Conservation (phyloP, 352 stramenopile species). For the Globisporangium middletonii region DNA sequence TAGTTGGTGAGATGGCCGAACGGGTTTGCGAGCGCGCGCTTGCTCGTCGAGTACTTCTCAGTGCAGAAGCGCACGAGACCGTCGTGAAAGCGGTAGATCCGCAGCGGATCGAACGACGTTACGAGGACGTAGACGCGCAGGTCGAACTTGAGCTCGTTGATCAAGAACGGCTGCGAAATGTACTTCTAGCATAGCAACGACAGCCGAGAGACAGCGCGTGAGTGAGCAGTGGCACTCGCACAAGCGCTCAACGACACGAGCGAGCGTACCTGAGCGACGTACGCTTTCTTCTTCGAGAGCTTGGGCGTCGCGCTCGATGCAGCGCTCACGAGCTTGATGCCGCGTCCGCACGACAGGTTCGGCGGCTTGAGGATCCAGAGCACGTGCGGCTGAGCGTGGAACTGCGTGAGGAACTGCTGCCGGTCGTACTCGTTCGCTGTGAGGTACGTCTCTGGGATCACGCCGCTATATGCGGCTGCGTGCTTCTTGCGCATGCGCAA, state of each 20-base stretch:
- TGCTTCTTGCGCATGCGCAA: slow-evolving; percentile 65
- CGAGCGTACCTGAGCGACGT: slow-evolving; percentile 47
- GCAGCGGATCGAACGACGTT: slow-evolving; percentile 80
- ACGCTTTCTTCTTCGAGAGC: slow-evolving; percentile 64
- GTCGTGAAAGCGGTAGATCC: slow-evolving; percentile 83
- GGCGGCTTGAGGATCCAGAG: slow-evolving; percentile 83
- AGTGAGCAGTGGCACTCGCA: background rate
- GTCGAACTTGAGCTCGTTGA: slow-evolving; percentile 90
- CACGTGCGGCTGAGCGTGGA: slow-evolving; percentile 29
- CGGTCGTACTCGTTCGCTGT: slow-evolving; percentile 64
- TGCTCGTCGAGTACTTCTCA: slow-evolving; percentile 63
- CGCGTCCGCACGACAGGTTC: slow-evolving; percentile 67
- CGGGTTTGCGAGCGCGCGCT: slow-evolving; percentile 62
- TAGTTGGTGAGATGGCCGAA: slow-evolving; percentile 92
- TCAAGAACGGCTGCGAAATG: slow-evolving; percentile 72
- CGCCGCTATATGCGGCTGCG: slow-evolving; percentile 26
- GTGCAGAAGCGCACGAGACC: slow-evolving; percentile 87
- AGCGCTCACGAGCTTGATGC: slow-evolving; percentile 65
- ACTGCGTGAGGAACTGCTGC: slow-evolving; percentile 51
- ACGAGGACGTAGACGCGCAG: slow-evolving; percentile 88
- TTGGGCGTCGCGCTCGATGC: slow-evolving; percentile 34
- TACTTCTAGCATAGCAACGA: slow-evolving; percentile 39
- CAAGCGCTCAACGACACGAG: background rate
- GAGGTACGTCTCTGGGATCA: slow-evolving; percentile 75
- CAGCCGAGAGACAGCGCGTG: slow-evolving; percentile 12